Evolutionary conservation across 2,329 filamentous ascomycete species (phyloP).

Genomic region (Colletotrichum lini): DNA sequence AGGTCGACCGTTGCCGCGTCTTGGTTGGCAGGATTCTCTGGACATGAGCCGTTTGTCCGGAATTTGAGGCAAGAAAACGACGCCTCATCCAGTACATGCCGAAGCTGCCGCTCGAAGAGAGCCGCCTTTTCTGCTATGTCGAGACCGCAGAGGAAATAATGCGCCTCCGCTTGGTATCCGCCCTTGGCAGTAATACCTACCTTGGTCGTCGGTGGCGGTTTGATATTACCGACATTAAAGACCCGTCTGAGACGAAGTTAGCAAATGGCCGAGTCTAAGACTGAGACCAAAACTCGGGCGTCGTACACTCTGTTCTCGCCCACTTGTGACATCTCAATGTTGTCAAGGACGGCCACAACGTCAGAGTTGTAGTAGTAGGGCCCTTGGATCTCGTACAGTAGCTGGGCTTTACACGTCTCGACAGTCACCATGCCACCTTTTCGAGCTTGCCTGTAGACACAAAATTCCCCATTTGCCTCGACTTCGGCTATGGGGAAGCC

Average conservation of each 20-base stretch:
- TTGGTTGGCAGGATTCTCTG: slow-evolving; percentile 58
- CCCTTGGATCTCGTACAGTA: slow-evolving; percentile 63
- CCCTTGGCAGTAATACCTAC: slow-evolving; percentile 60
- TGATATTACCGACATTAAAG: slow-evolving; percentile 45
- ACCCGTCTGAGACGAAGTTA: slow-evolving; percentile 10
- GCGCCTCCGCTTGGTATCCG: slow-evolving; percentile 61
- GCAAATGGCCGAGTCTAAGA: too few species aligned
- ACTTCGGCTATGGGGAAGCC: slow-evolving; percentile 67
- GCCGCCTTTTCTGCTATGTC: slow-evolving; percentile 59
- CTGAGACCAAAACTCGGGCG: too few species aligned
- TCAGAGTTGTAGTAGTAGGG: slow-evolving; percentile 61
- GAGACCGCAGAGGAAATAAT: slow-evolving; percentile 59
- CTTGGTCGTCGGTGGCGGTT: slow-evolving; percentile 55
- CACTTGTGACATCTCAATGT: slow-evolving; percentile 62
- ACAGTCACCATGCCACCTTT: slow-evolving; percentile 55
- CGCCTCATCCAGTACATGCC: slow-evolving; percentile 53
- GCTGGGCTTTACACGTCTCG: slow-evolving; percentile 54
- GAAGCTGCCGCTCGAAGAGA: slow-evolving; percentile 58
- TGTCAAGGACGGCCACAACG: slow-evolving; percentile 56
- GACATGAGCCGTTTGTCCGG: slow-evolving; percentile 53
- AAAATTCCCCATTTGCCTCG: slow-evolving; percentile 57
- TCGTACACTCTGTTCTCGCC: slow-evolving; percentile 47
- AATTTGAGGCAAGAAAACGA: slow-evolving; percentile 52
- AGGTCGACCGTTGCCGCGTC: slow-evolving; percentile 64
- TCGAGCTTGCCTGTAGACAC: slow-evolving; percentile 48